Conservation (phyloP, 441 rosid species). For the Erodium trifolium region DNA sequence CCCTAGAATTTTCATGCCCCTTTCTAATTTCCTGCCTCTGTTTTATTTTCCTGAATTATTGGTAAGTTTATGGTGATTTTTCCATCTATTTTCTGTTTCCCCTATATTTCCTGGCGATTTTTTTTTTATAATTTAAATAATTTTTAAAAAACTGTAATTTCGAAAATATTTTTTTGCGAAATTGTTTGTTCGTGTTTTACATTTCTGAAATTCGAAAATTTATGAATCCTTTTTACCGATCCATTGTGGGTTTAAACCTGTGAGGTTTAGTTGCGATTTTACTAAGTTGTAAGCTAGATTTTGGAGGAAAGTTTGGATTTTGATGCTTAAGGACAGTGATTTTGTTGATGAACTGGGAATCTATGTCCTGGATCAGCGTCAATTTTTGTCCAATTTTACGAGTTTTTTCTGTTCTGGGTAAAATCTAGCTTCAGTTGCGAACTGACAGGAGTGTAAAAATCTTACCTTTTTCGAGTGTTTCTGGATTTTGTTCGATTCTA, state of each 20-base stretch:
- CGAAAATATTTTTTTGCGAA: slow-evolving; percentile 16
- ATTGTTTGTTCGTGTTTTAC: slow-evolving; percentile 11
- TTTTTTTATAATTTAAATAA: not conserved
- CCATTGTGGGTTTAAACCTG: slow-evolving; percentile 6
- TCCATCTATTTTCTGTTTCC: not conserved
- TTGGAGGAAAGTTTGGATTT: slow-evolving; percentile 7
- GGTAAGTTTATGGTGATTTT: slow-evolving; percentile 38
- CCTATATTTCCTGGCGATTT: not conserved
- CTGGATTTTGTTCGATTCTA: not conserved
- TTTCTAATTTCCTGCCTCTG: slow-evolving; percentile 19
- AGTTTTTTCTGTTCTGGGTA: not conserved
- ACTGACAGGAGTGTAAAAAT: not conserved
- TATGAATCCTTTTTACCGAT: not conserved
- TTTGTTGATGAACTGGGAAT: not conserved
- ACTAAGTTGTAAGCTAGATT: slow-evolving; percentile 21
- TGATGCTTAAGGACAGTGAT: slow-evolving; percentile 14
- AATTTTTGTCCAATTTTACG: not conserved
- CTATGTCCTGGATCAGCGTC: not conserved
- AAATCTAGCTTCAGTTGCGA: not conserved
- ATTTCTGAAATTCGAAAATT: slow-evolving; percentile 5
- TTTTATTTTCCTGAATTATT: slow-evolving; percentile 24
- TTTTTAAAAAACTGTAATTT: slow-evolving; percentile 22
- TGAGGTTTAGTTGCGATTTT: slow-evolving; percentile 24
- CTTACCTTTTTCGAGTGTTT: not conserved
- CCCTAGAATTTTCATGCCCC: slow-evolving; percentile 12